These are phyloP conservation scores for Vitis rotundifolia DNA, from an alignment of 164 flowering plant genomes.

Conservation along the genomic window DNA sequence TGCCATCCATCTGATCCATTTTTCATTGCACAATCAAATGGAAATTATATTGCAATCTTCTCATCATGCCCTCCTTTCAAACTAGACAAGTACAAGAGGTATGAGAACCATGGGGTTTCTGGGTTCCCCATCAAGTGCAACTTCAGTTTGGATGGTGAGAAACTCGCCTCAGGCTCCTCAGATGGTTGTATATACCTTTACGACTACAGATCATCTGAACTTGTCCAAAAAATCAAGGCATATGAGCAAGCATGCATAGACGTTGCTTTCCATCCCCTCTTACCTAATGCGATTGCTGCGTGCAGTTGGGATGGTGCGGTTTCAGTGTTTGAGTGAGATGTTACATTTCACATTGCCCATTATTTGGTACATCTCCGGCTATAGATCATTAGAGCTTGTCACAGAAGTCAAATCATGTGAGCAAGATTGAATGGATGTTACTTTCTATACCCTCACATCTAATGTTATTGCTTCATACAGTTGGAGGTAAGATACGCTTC, in stretches of 20 bases:
- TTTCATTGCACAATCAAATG: constrained; percentile 92
- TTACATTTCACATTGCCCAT: no score
- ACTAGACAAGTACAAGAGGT: constrained; percentile 84
- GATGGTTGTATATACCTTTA: constrained; percentile 80
- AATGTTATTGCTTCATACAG: no score
- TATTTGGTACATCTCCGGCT: no score
- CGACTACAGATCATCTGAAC: constrained; percentile 48
- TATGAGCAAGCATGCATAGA: constrained; percentile 74
- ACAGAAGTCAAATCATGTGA: no score
- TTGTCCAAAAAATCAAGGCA: constrained; percentile 58
- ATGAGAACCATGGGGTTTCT: constrained; percentile 82
- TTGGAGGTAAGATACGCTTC: no score
- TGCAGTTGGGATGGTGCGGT: constrained; percentile 86
- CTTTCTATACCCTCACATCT: no score
- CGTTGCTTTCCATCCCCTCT: constrained; percentile 70
- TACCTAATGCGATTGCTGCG: constrained; percentile 73
- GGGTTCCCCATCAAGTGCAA: constrained; percentile 93
- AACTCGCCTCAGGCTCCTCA: constrained; percentile 72
- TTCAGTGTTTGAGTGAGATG: constrained; percentile 51
- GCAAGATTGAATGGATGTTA: no score
- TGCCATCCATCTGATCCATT: constrained; percentile 71
- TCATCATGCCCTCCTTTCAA: constrained; percentile 74
- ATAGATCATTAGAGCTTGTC: no score
- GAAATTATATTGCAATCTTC: constrained; percentile 84
- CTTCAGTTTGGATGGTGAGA: constrained; percentile 76